Evolutionary conservation across 225 moss, liverwort and hornwort species (phyloP), one percentile per base, ranked within the genome.

Genomic region (Polytrichum formosum): DNA sequence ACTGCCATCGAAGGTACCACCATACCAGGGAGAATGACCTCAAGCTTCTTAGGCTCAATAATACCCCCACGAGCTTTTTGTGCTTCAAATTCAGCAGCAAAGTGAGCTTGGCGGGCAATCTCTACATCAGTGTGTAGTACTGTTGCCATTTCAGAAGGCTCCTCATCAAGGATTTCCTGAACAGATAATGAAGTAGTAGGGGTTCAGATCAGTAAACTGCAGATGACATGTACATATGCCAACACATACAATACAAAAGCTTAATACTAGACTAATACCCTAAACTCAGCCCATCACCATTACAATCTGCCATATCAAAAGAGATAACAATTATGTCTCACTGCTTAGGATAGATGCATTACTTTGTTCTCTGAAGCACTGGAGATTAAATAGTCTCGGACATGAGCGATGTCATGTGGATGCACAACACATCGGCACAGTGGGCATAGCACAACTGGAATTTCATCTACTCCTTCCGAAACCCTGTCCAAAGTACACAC

Each of bases 1-100:
- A 61, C 27, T 72, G 72, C 64, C 26, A 19, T 55, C 16, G 54
- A 26, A 7, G 79, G 78, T 53, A 78, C 33, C 56, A 83, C 64
- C 86, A 87, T 87, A 64, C 86, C 86, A 65, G 86, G 86, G 7
- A 75, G 68, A 66, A 87, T 87, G 13, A 87, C 83, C 67, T 87
- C 86, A 54, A 87, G 60, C 54, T 80, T 84, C 58, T 85, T 84
- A 1, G 66, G 55, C 75, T 88, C 88, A 65, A 84, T 82, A 53
- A 88, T 88, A 60, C 77, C 88, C 75, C 88, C 88, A 26, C 84
- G 77, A 21, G 75, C 75, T 72, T 82, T 77, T 68, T 84, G 84
- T 20, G 78, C 81, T 76, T 84, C 80, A 67, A 82, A 88, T 67
- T 85, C 79, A 20, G 82, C 75, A 58, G n/a, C 71, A 67, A 88